Evolutionary conservation across 192 early-diverging fungal genomes (phyloP).

Genomic region (Paraglomus brasilianum): DNA sequence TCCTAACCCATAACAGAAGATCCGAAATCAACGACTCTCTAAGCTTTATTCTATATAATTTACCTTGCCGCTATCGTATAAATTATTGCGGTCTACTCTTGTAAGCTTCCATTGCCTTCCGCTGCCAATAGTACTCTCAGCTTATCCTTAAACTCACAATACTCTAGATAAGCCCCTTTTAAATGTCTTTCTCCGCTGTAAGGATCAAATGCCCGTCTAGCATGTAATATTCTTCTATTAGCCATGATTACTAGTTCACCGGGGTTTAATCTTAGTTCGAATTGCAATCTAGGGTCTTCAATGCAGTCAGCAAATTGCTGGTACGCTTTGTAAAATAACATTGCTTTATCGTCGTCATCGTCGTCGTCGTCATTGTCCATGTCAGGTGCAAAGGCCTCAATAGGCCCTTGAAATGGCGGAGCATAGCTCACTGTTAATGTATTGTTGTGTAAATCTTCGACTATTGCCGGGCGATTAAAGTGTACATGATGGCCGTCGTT

Average conservation of each 20-base stretch:
- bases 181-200: constrained; percentile 70
- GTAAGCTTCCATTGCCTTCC: background rate
- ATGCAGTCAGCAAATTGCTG: constrained; percentile 58
- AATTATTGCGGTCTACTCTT: too few relatives aligned
- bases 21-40: too few relatives aligned
- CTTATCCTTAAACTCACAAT: constrained; percentile 62
- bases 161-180: constrained; percentile 63
- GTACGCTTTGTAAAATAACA: constrained; percentile 66
- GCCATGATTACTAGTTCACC: constrained; percentile 76
- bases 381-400: constrained; percentile 34
- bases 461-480: constrained; percentile 68
- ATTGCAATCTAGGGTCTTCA: constrained; percentile 54
- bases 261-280: constrained; percentile 58
- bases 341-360: constrained; percentile 44
- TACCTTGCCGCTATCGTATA: too few relatives aligned
- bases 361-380: constrained; percentile 43
- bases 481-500: constrained; percentile 76
- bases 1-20: too few relatives aligned
- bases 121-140: constrained; percentile 12
- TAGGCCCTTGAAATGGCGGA: constrained; percentile 83
- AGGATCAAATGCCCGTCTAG: constrained; percentile 69
- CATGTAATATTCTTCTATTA: constrained; percentile 80
- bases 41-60: too few relatives aligned
- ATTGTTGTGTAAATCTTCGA: constrained; percentile 39
- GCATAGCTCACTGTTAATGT: constrained; percentile 67